phyloP scores from a whole-genome alignment of 306 rosid genomes.

The Corylus heterophylla region DNA sequence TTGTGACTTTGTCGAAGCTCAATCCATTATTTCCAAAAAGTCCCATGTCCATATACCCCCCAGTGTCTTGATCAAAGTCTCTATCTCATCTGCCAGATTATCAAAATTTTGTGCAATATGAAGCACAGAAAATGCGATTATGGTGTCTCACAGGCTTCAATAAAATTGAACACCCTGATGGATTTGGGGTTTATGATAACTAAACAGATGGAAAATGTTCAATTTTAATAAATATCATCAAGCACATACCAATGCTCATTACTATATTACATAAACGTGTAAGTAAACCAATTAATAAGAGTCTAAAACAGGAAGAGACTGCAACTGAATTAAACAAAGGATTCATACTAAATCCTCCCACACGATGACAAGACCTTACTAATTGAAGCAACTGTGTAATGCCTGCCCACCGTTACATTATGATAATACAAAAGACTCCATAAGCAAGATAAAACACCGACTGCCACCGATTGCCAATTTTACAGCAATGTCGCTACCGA shows the following conservation, averaged over 20 bases:
- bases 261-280: neutral
- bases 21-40: no score
- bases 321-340: neutral
- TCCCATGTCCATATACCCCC: no score
- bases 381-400: neutral
- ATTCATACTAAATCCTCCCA: neutral
- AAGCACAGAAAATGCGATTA: neutral
- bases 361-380: neutral
- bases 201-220: neutral
- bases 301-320: neutral
- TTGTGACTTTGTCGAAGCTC: no score
- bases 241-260: neutral
- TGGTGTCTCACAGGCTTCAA: neutral
- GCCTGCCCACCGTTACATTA: neutral
- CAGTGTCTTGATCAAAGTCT: no score
- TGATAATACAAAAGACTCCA: constrained; percentile 26
- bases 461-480: neutral
- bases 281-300: neutral
- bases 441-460: neutral
- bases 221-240: neutral
- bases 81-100: no score
- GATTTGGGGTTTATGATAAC: no score
- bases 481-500: constrained; percentile 30
- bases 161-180: neutral
- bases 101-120: neutral